Evolutionary conservation across 176 grass and related monocot genomes (phyloP), one percentile per base, ranked within the genome.

Genomic region (Luzula sylvatica): DNA sequence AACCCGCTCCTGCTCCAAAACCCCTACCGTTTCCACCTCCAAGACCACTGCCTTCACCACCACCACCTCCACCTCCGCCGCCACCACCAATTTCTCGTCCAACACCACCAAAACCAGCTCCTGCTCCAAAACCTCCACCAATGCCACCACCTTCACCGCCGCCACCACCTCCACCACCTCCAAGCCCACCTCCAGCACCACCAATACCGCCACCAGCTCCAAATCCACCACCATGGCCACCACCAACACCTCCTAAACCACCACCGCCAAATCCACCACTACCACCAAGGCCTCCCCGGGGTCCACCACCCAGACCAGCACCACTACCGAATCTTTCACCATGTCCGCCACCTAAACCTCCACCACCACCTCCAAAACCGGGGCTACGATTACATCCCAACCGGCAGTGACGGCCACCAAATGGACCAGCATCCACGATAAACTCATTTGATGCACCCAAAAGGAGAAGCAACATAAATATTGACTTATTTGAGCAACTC

Each of bases 131-230:
- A 20, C 42, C 3, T 0, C 61, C 61, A 12, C 61, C 61, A 3
- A 22, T 44, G 35, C 26, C 32, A 41, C 61, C 61, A 35, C 44
- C 61, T 9, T 41, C 43, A 28, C 19, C 11, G 42, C 60, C 61
- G 14, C 61, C 61, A 38, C 45, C 61, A 15, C 61, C 61, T 2
- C 61, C 61, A 20, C 61, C 61, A 29, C 61, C 61, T 32, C 35
- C 43, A 12, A 41, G 43, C 30, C 61, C 61, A 24, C 61, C 61
- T 0, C 5, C 24, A n/a, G n/a, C n/a, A 52, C 42, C 45, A 52
- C 45, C 61, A 22, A 48, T 15, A 23, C 61, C 56, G 14, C 56
- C n/a, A n/a, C n/a, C n/a, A n/a, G n/a, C n/a, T n/a, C n/a, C n/a
- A n/a, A n/a, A n/a, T n/a, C n/a, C n/a, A n/a, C n/a, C n/a, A n/a